Base-by-base conservation (phyloP, 2,329 filamentous ascomycete species). In the Paracorniculantispora psalliotae region DNA sequence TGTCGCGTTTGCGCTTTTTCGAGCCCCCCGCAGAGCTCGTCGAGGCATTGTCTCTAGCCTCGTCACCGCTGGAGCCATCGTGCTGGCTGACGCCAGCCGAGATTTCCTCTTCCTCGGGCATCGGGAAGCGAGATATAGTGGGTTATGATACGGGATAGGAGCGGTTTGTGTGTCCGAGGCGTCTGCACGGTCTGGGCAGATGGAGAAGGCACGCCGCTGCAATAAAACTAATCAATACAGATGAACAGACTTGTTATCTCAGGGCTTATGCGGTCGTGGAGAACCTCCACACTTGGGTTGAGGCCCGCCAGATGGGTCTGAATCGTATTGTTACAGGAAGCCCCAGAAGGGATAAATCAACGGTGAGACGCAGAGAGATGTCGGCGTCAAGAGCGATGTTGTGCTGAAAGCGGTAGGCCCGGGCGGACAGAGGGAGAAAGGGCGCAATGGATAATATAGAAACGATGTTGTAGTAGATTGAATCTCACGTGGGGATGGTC, bases 1-100 rank as follows among this genome's bases (percentile, higher is more conserved):
- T 73, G 63, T 71, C 66, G 62, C 72, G 71, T 67, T 75, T 75
- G 47, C 74, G 68, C 63, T 76, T 77, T 64, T 70, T 73, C 59
- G 62, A 61, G 25, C 61, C 57, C 12, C 66, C 64, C 15, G 61
- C 63, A 55, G 68, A 68, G 41, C 64, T 64, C 1, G 61, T 63
- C 23, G 63, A 59, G 43, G 64, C 67, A 47, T 71, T 66, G 67
- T 68, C 26, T 75, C 74, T 60, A 3, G 68, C 68, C 23, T 75
- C 74, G 30, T 74, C 73, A 59, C 62, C 70, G 61, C 73, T 74
- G 41, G 72, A 74, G 61, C 64, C 70, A 49, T 64, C 69, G n/a
- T 57, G 57, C 46, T 61, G 58, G 49, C 54, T 62, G 9, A 41
- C 26, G 6, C 44, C 37, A 3, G 44, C 39, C 41, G 41, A 48